Evolutionary conservation across 371 early-diverging fungal genomes (phyloP).

Genomic region (Paraphysoderma sedebokerense): DNA sequence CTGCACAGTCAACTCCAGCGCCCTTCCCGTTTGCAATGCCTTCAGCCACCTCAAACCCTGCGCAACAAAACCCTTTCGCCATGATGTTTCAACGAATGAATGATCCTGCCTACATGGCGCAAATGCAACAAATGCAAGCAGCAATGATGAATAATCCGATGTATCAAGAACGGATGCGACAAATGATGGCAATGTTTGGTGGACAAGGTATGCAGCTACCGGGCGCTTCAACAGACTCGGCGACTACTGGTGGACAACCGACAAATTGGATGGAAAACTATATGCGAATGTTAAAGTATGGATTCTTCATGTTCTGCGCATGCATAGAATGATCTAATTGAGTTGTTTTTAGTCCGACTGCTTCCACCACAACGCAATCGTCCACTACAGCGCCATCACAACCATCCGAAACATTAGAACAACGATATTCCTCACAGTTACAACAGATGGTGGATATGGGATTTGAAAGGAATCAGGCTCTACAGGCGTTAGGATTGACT

Average conservation of each 20-base stretch:
- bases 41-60: slow-evolving; percentile 16
- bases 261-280: too few species aligned
- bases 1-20: neutral
- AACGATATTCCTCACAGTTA: neutral
- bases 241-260: too few species aligned
- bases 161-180: too few species aligned
- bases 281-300: too few species aligned
- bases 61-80: slow-evolving; percentile 17
- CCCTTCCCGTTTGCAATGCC: slow-evolving; percentile 19
- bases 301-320: too few species aligned
- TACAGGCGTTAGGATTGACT: neutral
- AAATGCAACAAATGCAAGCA: slow-evolving; percentile 20
- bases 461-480: neutral
- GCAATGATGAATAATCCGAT: slow-evolving; percentile 16
- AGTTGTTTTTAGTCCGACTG: neutral
- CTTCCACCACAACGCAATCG: neutral
- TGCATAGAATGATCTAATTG: neutral
- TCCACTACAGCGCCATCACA: neutral
- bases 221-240: too few species aligned
- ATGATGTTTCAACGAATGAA: slow-evolving; percentile 6
- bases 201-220: too few species aligned
- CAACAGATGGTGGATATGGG: neutral
- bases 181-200: too few species aligned
- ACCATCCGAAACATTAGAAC: neutral
- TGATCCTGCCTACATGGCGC: slow-evolving; percentile 25